phyloP scores from a whole-genome alignment of 73 alveolate species.

The Paramecium caudatum region DNA sequence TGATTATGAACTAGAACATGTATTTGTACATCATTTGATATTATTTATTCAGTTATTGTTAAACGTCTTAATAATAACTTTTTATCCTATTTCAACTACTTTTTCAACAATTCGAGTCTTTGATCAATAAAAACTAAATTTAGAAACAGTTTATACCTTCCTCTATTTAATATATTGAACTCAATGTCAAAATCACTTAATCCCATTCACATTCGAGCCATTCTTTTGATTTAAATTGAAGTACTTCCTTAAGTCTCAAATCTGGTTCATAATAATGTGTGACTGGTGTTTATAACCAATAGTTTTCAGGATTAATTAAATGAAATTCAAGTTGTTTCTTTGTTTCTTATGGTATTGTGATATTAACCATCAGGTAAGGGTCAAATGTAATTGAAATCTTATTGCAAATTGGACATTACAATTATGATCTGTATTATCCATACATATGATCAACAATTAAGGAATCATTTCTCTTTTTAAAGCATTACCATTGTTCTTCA shows the following conservation, averaged over 20 bases:
- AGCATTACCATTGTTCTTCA: constrained; percentile 48
- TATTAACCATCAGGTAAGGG: constrained; percentile 48
- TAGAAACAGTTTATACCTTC: not conserved
- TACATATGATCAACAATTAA: constrained; percentile 24
- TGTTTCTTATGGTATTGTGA: constrained; percentile 37
- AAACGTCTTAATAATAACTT: constrained; percentile 14
- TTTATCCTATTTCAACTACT: constrained; percentile 20
- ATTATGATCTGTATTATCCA: constrained; percentile 49
- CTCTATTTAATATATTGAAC: not conserved
- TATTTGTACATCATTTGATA: not conserved
- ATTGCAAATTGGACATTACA: constrained; percentile 43
- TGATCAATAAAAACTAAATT: constrained; percentile 51
- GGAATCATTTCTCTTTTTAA: constrained; percentile 54
- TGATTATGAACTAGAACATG: constrained; percentile 5
- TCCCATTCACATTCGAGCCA: constrained; percentile 57
- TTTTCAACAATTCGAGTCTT: not conserved
- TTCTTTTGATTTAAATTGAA: constrained; percentile 7
- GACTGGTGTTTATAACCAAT: not conserved
- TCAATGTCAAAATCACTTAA: constrained; percentile 28
- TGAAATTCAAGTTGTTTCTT: not conserved
- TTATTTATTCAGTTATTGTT: not conserved
- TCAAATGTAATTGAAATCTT: constrained; percentile 57
- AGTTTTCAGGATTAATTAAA: constrained; percentile 21
- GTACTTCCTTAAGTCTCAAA: not conserved
- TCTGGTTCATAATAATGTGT: constrained; percentile 40